Evolutionary conservation across 306 rosid species (phyloP).

Genomic region (Abrus precatorius): DNA sequence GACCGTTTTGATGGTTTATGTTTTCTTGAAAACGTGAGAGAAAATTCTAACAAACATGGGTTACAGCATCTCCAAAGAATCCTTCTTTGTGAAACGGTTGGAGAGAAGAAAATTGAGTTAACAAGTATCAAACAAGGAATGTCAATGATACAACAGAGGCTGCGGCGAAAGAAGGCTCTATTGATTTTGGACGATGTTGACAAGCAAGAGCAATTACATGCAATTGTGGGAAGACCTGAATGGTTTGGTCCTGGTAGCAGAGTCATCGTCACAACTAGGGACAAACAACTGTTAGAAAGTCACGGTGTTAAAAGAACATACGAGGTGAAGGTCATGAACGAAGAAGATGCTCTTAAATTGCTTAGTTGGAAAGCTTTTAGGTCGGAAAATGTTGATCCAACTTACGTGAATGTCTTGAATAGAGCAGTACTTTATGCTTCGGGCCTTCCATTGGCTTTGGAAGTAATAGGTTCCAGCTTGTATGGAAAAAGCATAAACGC

Average conservation of each 20-base stretch:
- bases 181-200: constrained; percentile 51
- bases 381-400: background rate
- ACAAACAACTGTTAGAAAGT: constrained; percentile 21
- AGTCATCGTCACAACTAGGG: constrained; percentile 46
- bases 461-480: constrained; percentile 41
- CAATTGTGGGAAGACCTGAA: background rate
- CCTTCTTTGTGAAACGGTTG: constrained; percentile 17
- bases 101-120: background rate
- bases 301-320: constrained; percentile 14
- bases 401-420: background rate
- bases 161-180: constrained; percentile 14
- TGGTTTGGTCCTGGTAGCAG: constrained; percentile 52
- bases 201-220: constrained; percentile 12
- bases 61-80: constrained; percentile 37
- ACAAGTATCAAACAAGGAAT: constrained; percentile 20
- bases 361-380: constrained; percentile 11
- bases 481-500: too few species aligned
- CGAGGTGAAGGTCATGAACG: background rate
- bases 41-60: constrained; percentile 28
- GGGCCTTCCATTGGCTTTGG: constrained; percentile 30
- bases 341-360: constrained; percentile 13
- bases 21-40: constrained; percentile 32
- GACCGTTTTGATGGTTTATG: background rate
- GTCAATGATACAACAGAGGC: background rate
- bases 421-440: background rate